Evolutionary conservation across 768 basidiomycete species (phyloP).

Genomic region (Phylloporus scabripes): DNA sequence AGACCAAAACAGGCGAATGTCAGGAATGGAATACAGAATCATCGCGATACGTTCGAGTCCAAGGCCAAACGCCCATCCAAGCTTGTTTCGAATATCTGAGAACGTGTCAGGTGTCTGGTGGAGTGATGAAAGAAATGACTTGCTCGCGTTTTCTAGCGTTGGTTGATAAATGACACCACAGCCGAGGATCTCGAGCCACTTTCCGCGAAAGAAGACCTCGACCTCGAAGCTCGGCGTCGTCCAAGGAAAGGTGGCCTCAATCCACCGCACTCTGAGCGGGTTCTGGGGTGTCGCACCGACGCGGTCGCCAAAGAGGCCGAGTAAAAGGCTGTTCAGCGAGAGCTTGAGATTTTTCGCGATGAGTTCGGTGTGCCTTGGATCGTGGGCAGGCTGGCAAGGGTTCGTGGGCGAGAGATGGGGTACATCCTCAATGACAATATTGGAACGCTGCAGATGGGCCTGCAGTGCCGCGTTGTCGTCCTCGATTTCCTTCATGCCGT

Average conservation of each 20-base stretch:
- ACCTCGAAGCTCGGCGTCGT: constrained; percentile 98
- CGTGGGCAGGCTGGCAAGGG: constrained; percentile 75
- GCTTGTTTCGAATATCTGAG: constrained; percentile 70
- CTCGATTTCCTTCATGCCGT: constrained; percentile 56
- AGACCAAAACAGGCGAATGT: constrained; percentile 98
- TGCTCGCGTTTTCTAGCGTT: constrained; percentile 83
- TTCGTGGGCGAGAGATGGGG: constrained; percentile 70
- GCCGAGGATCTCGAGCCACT: constrained; percentile 96
- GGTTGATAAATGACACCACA: constrained; percentile 88
- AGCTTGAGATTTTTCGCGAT: constrained; percentile 86
- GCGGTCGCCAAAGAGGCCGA: constrained; percentile 69
- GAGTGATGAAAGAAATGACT: constrained; percentile 26
- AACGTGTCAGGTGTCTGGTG: constrained; percentile 7
- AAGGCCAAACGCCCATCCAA: constrained; percentile 97
- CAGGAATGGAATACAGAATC: constrained; percentile 94
- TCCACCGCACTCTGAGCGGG: constrained; percentile 91
- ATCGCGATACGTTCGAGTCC: constrained; percentile 97
- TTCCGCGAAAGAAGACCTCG: constrained; percentile 91
- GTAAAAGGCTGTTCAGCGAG: constrained; percentile 79
- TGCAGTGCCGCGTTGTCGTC: constrained; percentile 66
- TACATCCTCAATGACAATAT: constrained; percentile 84
- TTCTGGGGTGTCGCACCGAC: constrained; percentile 47
- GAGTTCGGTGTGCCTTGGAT: constrained; percentile 63
- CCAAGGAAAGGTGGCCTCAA: constrained; percentile 97
- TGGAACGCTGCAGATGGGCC: constrained; percentile 55